Evolutionary conservation across 1,139 yeast species (phyloP).

Genomic region (Taphrina communis): DNA sequence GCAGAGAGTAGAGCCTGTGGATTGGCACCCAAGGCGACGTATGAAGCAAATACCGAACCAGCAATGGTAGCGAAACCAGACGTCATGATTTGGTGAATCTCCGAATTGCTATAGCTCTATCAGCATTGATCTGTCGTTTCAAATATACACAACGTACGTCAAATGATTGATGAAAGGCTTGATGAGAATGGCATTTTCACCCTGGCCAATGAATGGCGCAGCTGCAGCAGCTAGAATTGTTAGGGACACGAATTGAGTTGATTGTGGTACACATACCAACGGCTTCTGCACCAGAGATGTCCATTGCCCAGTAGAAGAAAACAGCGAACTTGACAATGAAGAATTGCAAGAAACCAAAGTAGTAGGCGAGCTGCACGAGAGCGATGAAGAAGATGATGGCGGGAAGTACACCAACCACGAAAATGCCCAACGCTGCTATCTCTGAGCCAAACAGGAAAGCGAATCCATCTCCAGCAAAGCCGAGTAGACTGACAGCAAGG

Average conservation of each 20-base stretch:
- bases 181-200: slow-evolving; percentile 69
- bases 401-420: slow-evolving; percentile 67
- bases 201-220: slow-evolving; percentile 72
- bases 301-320: slow-evolving; percentile 67
- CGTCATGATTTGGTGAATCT: slow-evolving; percentile 68
- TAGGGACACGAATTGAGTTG: neutral
- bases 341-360: slow-evolving; percentile 69
- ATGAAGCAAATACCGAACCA: slow-evolving; percentile 69
- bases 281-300: slow-evolving; percentile 70
- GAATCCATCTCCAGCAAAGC: slow-evolving; percentile 68
- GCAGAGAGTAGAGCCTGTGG: slow-evolving; percentile 70
- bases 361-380: slow-evolving; percentile 66
- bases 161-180: slow-evolving; percentile 67
- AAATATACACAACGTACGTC: slow-evolving; percentile 51
- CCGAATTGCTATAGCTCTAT: slow-evolving; percentile 55
- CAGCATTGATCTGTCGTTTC: neutral
- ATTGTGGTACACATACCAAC: slow-evolving; percentile 49
- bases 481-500: slow-evolving; percentile 65
- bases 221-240: slow-evolving; percentile 64
- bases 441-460: slow-evolving; percentile 61
- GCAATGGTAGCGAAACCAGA: slow-evolving; percentile 73
- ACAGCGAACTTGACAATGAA: slow-evolving; percentile 63
- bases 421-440: slow-evolving; percentile 56
- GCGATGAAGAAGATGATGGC: slow-evolving; percentile 71
- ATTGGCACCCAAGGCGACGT: slow-evolving; percentile 68